Evolutionary conservation across 2,329 filamentous ascomycete genomes (phyloP).

Genomic region (Talaromyces sp.): DNA sequence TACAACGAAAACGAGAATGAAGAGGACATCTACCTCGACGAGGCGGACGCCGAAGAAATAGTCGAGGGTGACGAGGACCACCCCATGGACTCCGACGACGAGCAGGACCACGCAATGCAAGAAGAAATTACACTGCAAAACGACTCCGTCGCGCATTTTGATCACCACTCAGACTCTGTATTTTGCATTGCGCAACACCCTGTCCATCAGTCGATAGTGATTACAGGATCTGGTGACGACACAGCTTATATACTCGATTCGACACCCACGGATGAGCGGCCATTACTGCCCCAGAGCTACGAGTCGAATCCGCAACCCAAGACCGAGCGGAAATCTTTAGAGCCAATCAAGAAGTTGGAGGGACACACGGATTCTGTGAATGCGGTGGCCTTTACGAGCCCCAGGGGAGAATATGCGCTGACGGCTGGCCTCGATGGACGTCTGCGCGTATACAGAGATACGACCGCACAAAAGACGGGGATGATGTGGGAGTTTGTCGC

Average conservation of each 20-base stretch:
- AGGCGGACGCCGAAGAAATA: constrained; percentile 75
- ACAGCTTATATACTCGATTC: constrained; percentile 83
- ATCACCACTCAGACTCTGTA: constrained; percentile 82
- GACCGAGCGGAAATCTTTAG: constrained; percentile 58
- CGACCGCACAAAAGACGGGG: constrained; percentile 45
- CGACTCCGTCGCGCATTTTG: constrained; percentile 90
- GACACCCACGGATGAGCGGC: constrained; percentile 54
- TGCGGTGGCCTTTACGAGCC: constrained; percentile 76
- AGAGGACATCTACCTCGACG: constrained; percentile 69
- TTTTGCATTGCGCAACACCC: constrained; percentile 96
- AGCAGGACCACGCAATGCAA: constrained; percentile 31
- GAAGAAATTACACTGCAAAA: constrained; percentile 69
- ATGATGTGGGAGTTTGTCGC: constrained; percentile 64
- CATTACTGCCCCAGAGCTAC: constrained; percentile 73
- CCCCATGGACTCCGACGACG: constrained; percentile 69
- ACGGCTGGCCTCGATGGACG: constrained; percentile 84
- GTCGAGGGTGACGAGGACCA: constrained; percentile 64
- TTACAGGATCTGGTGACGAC: constrained; percentile 84
- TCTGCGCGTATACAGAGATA: constrained; percentile 65
- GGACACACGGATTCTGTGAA: constrained; percentile 92
- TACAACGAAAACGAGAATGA: constrained; percentile 44
- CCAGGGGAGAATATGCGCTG: constrained; percentile 77
- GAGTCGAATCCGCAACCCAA: constrained; percentile 61
- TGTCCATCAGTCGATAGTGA: constrained; percentile 68
- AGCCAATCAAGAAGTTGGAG: constrained; percentile 69